Evolutionary conservation across 345 rosid species (phyloP).

Genomic region (Pseudoturritis turrita): DNA sequence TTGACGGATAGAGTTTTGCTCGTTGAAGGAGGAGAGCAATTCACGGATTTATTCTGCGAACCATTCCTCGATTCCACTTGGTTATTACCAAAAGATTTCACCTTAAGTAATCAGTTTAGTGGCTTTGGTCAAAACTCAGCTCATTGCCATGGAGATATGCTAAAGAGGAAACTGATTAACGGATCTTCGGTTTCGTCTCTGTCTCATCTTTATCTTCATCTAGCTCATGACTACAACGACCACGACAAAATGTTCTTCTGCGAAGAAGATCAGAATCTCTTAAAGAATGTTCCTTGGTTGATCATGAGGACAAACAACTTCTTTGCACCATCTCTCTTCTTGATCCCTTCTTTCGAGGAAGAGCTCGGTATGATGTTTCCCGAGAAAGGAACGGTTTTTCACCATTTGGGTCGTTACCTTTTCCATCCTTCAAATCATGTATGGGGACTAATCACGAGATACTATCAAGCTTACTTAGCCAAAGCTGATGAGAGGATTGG

Average conservation of each 20-base stretch:
- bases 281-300: slow-evolving; percentile 60
- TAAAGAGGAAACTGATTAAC: slow-evolving; percentile 38
- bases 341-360: slow-evolving; percentile 45
- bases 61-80: slow-evolving; percentile 59
- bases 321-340: slow-evolving; percentile 65
- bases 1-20: slow-evolving; percentile 59
- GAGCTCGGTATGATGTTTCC: slow-evolving; percentile 50
- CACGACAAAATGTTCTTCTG: slow-evolving; percentile 72
- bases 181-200: slow-evolving; percentile 24
- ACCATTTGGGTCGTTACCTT: slow-evolving; percentile 62
- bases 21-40: slow-evolving; percentile 58
- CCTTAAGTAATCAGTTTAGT: slow-evolving; percentile 31
- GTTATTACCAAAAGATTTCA: slow-evolving; percentile 51
- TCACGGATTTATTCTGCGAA: slow-evolving; percentile 52
- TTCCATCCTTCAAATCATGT: slow-evolving; percentile 62
- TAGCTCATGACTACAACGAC: slow-evolving; percentile 55
- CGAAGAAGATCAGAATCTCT: slow-evolving; percentile 40
- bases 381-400: slow-evolving; percentile 51
- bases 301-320: slow-evolving; percentile 61
- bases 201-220: slow-evolving; percentile 51
- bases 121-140: slow-evolving; percentile 41
- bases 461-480: slow-evolving; percentile 53
- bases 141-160: slow-evolving; percentile 49
- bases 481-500: slow-evolving; percentile 66
- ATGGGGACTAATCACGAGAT: slow-evolving; percentile 70